Base-by-base conservation (phyloP, 2,329 filamentous ascomycete genomes). In the Cladosporium sp. region DNA sequence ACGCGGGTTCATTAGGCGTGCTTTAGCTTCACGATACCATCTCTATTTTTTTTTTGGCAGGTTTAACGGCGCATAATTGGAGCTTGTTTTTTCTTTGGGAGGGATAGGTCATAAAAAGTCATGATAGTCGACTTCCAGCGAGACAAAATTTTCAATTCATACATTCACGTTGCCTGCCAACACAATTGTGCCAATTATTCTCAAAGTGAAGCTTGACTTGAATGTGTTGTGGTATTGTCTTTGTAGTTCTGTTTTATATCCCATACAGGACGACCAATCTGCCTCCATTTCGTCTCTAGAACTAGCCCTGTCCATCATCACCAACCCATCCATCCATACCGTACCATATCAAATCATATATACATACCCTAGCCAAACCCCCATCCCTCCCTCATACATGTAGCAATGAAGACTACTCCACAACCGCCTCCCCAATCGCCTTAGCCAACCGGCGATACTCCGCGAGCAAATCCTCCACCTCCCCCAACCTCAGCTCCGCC, bases 401-500 rank as follows among this genome's bases (percentile, higher is more conserved):
- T n/a, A n/a, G n/a, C n/a, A n/a, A n/a, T n/a, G n/a, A n/a, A n/a
- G n/a, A n/a, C n/a, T 15, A 36, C 32, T 36, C 12, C 39, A 58
- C 58, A 50, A 77, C 67, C 4, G 72, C 72, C 22, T 68, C 66
- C 32, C 68, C 66, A 60, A 77, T 60, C 30, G 70, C 70, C 32
- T 64, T 68, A 17, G 73, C 73, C 47, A 77, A 59, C 47, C 74
- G 60, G 48, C 61, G 56, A 57, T 68, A 68, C 45, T 69, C 67
- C 54, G 38, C 53, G 47, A 69, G 55, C 55, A 69, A 54, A 56
- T 77, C 74, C 34, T 77, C 73, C 4, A 77, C 68, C 54, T 77
- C 74, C 9, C 69, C 73, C 39, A 77, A 48, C 60, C 66, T 73
- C 56, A 77, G 54, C 11, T 76, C 72, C 36, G 67, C 67, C 36